Base-by-base conservation (phyloP, 495 filamentous ascomycete genomes). In the Filosporella fistucella region DNA sequence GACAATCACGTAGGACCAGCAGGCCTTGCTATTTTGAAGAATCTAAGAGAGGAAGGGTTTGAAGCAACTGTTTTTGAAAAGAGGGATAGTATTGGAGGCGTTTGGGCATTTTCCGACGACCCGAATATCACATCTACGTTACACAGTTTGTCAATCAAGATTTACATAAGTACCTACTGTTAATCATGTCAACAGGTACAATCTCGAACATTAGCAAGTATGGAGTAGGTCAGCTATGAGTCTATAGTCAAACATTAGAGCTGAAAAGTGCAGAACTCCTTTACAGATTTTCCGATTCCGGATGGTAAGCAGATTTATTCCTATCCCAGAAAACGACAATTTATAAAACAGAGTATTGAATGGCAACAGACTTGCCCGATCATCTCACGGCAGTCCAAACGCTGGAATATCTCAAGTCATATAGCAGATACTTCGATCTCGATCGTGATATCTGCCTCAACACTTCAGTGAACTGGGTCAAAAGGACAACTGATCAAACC, bases 21-120 rank as follows among this genome's bases (percentile, higher is more conserved):
- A 66, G 67, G 67, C 26, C 55, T 67, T 18, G 55, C 57, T 20
- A 61, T 64, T 52, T 56, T 67, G 43, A 66, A 68, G 56, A 59
- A 56, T 14, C 57, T 68, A 14, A 57, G 57, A 24, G 62, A 65
- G 37, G 64, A 67, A 52, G 65, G 67, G 29, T 70, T 67, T 49
- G 47, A 55, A 12, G 63, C 60, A 13, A 67, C 60, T 1, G 42
- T 53, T 13, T 69, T 59, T 48, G 67, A 69, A 40, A 55, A 61
- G 25, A 58, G 63, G 17, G 33, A 47, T 21, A 52, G 53, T 21
- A 59, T 69, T 28, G 67, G 67, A 11, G 65, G 67, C 16, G 48
- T 67, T 2, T 69, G 67, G 67, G 60, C 59, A 10, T 69, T 61
- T 51, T 52, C 59, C 28, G 60, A 68, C 4, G 60, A 66, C 35